Percentiles rank a stretch among this genome's conserved stretches.
Evolutionary conservation across 202 grass and related monocot genomes (phyloP).

Genomic region (Digitaria exilis): DNA sequence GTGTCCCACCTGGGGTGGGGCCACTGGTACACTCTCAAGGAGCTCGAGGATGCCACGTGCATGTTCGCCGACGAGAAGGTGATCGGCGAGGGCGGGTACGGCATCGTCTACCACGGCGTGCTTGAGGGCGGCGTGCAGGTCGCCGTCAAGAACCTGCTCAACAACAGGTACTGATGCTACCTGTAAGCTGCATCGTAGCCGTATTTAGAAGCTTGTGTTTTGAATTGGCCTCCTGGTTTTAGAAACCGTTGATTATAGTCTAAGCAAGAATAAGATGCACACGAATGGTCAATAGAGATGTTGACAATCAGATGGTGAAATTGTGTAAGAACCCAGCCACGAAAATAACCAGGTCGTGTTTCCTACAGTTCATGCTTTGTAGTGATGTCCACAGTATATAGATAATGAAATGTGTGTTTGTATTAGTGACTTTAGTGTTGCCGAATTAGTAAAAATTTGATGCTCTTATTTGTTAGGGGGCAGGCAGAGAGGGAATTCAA

Average conservation of each 20-base stretch:
- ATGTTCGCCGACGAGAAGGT: slow-evolving; percentile 94
- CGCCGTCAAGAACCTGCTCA: slow-evolving; percentile 89
- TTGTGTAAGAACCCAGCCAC: slow-evolving; percentile 24
- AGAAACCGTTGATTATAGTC: slow-evolving; percentile 22
- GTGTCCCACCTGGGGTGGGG: slow-evolving; percentile 91
- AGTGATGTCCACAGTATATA: slow-evolving; percentile 5
- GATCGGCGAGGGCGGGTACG: slow-evolving; percentile 88
- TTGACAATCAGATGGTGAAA: slow-evolving; percentile 41
- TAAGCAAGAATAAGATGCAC: slow-evolving; percentile 41
- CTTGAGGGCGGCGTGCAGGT: slow-evolving; percentile 75
- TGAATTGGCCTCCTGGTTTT: slow-evolving; percentile 11
- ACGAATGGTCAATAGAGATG: slow-evolving; percentile 34
- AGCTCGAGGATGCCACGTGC: slow-evolving; percentile 76
- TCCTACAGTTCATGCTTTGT: slow-evolving; percentile 27
- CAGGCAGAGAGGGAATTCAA: slow-evolving; percentile 97
- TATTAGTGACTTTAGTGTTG: slow-evolving; percentile 26
- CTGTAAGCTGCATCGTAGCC: slow-evolving; percentile 12
- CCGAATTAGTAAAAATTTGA: slow-evolving; percentile 32
- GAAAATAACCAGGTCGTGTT: background rate
- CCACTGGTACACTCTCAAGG: slow-evolving; percentile 95
- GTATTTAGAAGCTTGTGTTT: slow-evolving; percentile 15
- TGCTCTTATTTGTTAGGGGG: slow-evolving; percentile 59
- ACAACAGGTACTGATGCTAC: slow-evolving; percentile 73
- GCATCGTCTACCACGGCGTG: slow-evolving; percentile 87
- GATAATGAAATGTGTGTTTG: slow-evolving; percentile 23